Evolutionary conservation across 768 basidiomycete genomes (phyloP), one percentile per base, ranked within the genome.

Genomic region (Naganishia onofrii): DNA sequence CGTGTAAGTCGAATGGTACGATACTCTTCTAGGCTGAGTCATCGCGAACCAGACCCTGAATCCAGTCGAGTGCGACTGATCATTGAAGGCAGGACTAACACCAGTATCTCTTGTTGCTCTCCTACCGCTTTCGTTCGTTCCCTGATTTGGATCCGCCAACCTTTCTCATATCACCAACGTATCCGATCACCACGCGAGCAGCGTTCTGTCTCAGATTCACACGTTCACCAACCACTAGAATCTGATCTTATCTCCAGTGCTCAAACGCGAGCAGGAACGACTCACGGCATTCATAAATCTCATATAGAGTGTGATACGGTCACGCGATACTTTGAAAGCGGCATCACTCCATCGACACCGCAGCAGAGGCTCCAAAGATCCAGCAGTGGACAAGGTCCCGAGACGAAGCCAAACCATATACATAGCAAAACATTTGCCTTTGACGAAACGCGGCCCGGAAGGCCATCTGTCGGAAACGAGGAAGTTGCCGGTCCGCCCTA

Each of bases 121-220:
- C 48, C 12, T 12, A 51, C n/a, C 23, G 48, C 48, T 12, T 51
- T 23, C 23, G 48, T 7, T 51, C 34, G 34, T 36, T n/a, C 34
- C 4, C 12, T 36, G 6, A 36, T 36, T 51, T 51, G 48, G 48
- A 51, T 51, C 48, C 48, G 48, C 48, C 4, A n/a, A 26, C 42
- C 5, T 10, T 42, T 42, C 23, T 51, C n/a, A 3, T 23, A 13
- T 51, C 48, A 7, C 12, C 48, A 7, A 4, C 48, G 48, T 23
- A 26, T 51, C 23, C 48, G 48, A 51, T 23, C 21, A 46, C 15
- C 46, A 51, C 48, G 19, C 15, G 48, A 51, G 48, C n/a, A 51
- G 48, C 48, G 48, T 51, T 51, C n/a, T 51, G 48, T 51, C 48
- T 51, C 48, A 51, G 48, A 51, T 51, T 12, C 48, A n/a, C 48